Conservation (phyloP, 163 green algal genomes). For the Coccomyxa subellipsoidea region DNA sequence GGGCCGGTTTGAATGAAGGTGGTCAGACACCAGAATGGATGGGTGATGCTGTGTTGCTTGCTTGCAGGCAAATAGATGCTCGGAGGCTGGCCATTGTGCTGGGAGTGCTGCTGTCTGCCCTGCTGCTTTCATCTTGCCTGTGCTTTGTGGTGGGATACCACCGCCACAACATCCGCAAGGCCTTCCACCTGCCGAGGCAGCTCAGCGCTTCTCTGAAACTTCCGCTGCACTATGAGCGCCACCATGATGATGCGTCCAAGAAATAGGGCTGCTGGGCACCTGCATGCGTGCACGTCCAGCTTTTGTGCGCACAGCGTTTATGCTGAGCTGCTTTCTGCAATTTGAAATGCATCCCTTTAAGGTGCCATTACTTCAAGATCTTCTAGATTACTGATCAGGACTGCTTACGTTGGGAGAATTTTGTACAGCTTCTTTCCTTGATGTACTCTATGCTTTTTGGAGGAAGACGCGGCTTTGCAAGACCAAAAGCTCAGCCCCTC, state of each 20-base stretch:
- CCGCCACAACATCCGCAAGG: conserved; percentile 5
- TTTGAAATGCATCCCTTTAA: too few relatives aligned
- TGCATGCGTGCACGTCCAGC: too few relatives aligned
- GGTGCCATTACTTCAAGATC: too few relatives aligned
- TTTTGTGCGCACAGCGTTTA: too few relatives aligned
- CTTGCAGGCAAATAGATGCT: background rate
- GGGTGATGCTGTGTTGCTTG: background rate
- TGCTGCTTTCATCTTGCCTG: conserved; percentile 4
- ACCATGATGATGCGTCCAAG: background rate
- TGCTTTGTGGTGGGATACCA: conserved; percentile 7
- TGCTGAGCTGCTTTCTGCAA: too few relatives aligned
- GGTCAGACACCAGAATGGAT: background rate
- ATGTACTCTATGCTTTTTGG: too few relatives aligned
- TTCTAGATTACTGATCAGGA: too few relatives aligned
- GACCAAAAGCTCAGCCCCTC: too few relatives aligned
- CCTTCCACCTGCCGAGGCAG: background rate
- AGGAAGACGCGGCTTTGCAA: too few relatives aligned
- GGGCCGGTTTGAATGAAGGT: background rate
- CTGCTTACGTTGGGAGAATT: too few relatives aligned
- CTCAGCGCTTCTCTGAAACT: conserved; percentile 1
- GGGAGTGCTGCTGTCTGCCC: conserved; percentile 1
- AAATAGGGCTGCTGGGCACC: background rate
- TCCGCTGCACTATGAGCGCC: background rate
- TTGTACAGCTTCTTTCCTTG: too few relatives aligned
- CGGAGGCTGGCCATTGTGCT: background rate